phyloP scores from a whole-genome alignment of 2,329 filamentous ascomycete genomes.

The Scopulariopsis brevicaulis region DNA sequence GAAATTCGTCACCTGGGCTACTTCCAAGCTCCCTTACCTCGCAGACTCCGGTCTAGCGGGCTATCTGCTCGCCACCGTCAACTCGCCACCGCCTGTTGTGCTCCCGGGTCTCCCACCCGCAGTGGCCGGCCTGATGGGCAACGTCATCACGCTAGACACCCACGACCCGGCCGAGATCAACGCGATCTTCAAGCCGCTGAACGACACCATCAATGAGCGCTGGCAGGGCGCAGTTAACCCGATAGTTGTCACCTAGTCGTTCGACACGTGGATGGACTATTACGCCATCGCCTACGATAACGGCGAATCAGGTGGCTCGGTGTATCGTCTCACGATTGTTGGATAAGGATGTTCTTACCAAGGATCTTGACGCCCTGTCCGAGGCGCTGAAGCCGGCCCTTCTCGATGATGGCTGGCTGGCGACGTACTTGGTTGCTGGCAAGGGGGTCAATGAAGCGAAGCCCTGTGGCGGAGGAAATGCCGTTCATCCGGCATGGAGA shows the following conservation, averaged over 20 bases:
- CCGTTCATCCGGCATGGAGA: slow-evolving; percentile 12
- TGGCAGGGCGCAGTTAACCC: background rate
- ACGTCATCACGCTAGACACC: background rate
- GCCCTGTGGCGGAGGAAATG: slow-evolving; percentile 10
- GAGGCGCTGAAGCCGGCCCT: background rate
- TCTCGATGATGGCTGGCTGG: background rate
- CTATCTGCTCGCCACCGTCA: too few species aligned
- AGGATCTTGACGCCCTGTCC: background rate
- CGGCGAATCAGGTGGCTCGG: slow-evolving; percentile 7
- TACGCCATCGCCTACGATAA: background rate
- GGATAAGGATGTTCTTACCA: background rate
- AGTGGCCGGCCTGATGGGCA: slow-evolving; percentile 25
- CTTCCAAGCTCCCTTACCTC: too few species aligned
- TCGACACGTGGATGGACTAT: too few species aligned
- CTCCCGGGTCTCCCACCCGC: background rate
- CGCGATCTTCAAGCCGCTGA: background rate
- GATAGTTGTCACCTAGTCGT: background rate
- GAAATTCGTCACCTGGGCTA: too few species aligned
- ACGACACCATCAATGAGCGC: background rate
- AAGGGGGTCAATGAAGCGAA: slow-evolving; percentile 10
- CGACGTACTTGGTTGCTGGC: slow-evolving; percentile 9
- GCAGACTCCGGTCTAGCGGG: too few species aligned
- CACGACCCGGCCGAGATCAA: background rate
- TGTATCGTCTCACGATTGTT: background rate
- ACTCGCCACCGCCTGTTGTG: too few species aligned